These are phyloP conservation scores for Cryphonectria naterciae DNA, from an alignment of 2,329 filamentous ascomycete genomes.

Conservation along the genomic window DNA sequence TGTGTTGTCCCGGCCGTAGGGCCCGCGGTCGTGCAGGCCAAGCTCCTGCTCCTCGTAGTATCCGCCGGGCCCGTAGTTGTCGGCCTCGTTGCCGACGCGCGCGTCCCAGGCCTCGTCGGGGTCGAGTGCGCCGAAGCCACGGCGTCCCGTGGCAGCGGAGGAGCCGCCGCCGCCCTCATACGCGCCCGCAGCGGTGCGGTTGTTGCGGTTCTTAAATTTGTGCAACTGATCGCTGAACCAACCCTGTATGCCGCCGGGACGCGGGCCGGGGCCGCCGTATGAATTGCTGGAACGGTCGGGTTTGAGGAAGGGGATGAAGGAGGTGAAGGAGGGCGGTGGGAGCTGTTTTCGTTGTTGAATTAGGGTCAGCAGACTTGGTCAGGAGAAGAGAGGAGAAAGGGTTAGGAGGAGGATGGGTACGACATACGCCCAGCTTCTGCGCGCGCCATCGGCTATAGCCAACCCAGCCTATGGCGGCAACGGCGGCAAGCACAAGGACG, in stretches of 20 bases:
- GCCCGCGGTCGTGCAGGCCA: constrained; percentile 64
- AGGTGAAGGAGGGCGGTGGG: constrained; percentile 68
- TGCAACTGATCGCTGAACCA: constrained; percentile 73
- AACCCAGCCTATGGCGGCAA: constrained; percentile 66
- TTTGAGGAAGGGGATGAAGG: constrained; percentile 73
- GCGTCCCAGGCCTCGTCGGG: constrained; percentile 88
- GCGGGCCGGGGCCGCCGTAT: constrained; percentile 50
- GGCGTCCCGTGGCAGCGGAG: constrained; percentile 46
- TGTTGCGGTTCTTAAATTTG: constrained; percentile 67
- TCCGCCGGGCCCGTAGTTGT: constrained; percentile 60
- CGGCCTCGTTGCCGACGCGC: constrained; percentile 74
- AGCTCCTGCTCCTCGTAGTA: constrained; percentile 82
- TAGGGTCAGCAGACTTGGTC: constrained; percentile 23
- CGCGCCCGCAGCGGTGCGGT: constrained; percentile 68
- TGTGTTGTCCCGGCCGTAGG: constrained; percentile 40
- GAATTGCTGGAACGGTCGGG: constrained; percentile 49
- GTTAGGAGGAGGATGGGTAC: constrained; percentile 13
- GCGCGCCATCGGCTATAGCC: constrained; percentile 74
- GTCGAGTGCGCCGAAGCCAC: constrained; percentile 71
- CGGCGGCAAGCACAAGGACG: constrained; percentile 64
- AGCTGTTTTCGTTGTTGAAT: constrained; percentile 49
- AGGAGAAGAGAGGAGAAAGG: constrained; percentile 7
- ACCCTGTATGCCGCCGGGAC: constrained; percentile 67
- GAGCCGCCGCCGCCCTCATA: constrained; percentile 64
- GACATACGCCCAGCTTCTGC: constrained; percentile 69